Conservation (phyloP, 169 alveolate genomes). For the Plasmodium yoelii region DNA sequence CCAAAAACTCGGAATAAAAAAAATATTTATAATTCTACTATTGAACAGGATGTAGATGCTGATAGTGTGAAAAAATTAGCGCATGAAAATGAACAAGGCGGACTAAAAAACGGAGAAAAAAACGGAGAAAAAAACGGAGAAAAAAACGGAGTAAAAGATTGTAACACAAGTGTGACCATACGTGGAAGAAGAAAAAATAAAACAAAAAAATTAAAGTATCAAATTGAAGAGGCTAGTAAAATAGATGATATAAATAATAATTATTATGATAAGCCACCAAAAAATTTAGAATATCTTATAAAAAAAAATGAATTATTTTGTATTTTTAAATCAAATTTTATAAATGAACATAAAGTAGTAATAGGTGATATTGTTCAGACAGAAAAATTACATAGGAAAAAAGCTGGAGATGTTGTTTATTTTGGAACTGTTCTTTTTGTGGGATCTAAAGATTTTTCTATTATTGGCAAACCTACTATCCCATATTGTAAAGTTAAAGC, state of each 20-base stretch:
- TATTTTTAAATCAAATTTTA: conserved; percentile 82
- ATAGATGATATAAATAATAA: conserved; percentile 36
- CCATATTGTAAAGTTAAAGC: conserved; percentile 91
- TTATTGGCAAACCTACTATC: conserved; percentile 92
- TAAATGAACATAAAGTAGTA: conserved; percentile 86
- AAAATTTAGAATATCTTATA: conserved; percentile 56
- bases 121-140: background rate
- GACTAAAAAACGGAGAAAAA: background rate
- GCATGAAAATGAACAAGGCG: background rate
- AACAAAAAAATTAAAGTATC: too few relatives aligned
- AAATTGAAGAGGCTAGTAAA: conserved; percentile 9
- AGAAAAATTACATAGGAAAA: conserved; percentile 85
- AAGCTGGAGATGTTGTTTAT: conserved; percentile 87
- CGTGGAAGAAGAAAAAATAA: background rate
- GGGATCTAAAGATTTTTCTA: conserved; percentile 89
- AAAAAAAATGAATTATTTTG: conserved; percentile 78
- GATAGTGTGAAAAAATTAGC: background rate
- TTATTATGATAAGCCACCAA: conserved; percentile 83
- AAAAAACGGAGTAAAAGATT: background rate
- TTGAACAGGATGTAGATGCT: background rate
- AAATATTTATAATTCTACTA: background rate
- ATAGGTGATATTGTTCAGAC: conserved; percentile 91
- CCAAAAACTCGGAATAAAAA: conserved; percentile 80
- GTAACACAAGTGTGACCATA: background rate
- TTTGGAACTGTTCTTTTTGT: conserved; percentile 90